Evolutionary conservation across 2,329 filamentous ascomycete genomes (phyloP).

Genomic region (Mycosphaerelloides madeirae): DNA sequence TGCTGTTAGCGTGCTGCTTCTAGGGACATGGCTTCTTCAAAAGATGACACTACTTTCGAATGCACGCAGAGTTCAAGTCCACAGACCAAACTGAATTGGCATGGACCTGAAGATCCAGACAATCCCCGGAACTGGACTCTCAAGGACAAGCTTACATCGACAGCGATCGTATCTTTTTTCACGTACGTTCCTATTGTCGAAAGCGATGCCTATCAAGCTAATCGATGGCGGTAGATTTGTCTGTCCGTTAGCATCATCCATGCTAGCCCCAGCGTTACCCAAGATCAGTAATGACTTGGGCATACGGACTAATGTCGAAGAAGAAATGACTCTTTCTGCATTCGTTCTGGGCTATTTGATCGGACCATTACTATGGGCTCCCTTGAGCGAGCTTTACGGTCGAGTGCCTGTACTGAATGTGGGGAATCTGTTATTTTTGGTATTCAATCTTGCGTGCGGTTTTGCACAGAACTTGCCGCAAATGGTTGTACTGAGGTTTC

Average conservation of each 20-base stretch:
- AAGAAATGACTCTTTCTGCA: conserved; percentile 63
- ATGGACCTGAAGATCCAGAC: conserved; percentile 48
- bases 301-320: conserved; percentile 48
- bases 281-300: conserved; percentile 59
- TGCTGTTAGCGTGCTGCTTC: too few relatives aligned
- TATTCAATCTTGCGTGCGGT: conserved; percentile 29
- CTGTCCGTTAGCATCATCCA: conserved; percentile 49
- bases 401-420: conserved; percentile 26
- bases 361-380: conserved; percentile 40
- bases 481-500: conserved; percentile 30
- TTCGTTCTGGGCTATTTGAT: conserved; percentile 52
- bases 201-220: background rate
- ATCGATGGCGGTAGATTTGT: background rate
- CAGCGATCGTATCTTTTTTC: conserved; percentile 47
- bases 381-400: conserved; percentile 34
- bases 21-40: too few relatives aligned
- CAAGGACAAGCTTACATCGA: conserved; percentile 43
- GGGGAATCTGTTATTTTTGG: conserved; percentile 28
- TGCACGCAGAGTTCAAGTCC: too few relatives aligned
- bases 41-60: too few relatives aligned
- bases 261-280: conserved; percentile 64
- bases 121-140: conserved; percentile 58
- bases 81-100: conserved; percentile 50
- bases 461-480: conserved; percentile 23
- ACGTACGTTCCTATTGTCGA: conserved; percentile 39